These are phyloP conservation scores for Neocucurbitaria cava DNA, from an alignment of 2,329 filamentous ascomycete species.

Conservation along the genomic window DNA sequence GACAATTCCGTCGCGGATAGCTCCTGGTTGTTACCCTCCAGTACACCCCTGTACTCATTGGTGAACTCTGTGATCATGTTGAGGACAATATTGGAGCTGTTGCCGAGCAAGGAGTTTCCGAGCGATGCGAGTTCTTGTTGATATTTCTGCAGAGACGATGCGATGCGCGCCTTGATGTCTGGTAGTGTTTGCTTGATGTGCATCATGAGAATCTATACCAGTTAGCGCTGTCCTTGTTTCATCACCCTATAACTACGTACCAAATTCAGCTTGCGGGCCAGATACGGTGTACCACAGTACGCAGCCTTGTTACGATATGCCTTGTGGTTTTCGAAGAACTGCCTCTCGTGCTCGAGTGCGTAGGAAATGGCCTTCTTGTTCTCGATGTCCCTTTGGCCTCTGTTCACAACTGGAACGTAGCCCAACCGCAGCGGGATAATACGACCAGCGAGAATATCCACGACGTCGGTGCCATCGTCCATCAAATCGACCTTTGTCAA, in stretches of 20 bases:
- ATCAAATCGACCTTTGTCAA: constrained; percentile 98
- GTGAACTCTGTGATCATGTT: constrained; percentile 99
- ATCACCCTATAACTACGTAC: constrained; percentile 48
- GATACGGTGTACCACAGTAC: constrained; percentile 97
- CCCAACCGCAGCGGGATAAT: constrained; percentile 95
- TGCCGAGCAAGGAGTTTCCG: constrained; percentile 93
- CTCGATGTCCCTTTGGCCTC: constrained; percentile 97
- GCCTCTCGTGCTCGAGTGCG: constrained; percentile 91
- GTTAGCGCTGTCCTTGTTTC: constrained; percentile 29
- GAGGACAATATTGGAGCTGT: constrained; percentile 93
- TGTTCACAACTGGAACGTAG: constrained; percentile 97
- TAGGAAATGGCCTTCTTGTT: constrained; percentile 94
- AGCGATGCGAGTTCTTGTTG: constrained; percentile 78
- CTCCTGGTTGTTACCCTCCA: constrained; percentile 97
- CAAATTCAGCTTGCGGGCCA: constrained; percentile 95
- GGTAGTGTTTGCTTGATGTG: constrained; percentile 99
- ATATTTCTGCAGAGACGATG: constrained; percentile 94
- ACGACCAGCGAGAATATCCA: constrained; percentile 96
- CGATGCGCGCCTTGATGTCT: constrained; percentile 96
- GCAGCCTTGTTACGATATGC: constrained; percentile 98
- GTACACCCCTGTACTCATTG: constrained; percentile 93
- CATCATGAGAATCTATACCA: constrained; percentile 89
- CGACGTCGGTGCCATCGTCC: constrained; percentile 97
- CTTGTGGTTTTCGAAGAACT: constrained; percentile 98
- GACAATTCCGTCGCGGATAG: constrained; percentile 93